These are phyloP conservation scores for Antarctomyces pellizariae DNA, from an alignment of 495 filamentous ascomycete genomes.

Conservation along the genomic window DNA sequence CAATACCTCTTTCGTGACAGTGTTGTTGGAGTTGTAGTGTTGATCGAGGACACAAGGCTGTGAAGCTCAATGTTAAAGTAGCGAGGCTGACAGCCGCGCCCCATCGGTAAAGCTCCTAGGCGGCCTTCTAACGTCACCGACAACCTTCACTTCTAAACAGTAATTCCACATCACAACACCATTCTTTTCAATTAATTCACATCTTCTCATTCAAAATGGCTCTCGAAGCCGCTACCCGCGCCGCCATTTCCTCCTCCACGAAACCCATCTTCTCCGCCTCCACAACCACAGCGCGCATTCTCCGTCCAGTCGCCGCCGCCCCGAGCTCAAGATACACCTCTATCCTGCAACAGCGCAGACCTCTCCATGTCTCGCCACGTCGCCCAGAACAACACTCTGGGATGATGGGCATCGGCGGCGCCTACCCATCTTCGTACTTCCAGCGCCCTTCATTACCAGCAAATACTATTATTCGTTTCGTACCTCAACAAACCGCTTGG, in stretches of 20 bases:
- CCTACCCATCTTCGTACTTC: slow-evolving; percentile 29
- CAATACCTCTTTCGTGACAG: too few relatives aligned
- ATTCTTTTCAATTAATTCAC: too few relatives aligned
- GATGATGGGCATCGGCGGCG: slow-evolving; percentile 11
- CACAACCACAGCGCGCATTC: slow-evolving; percentile 1
- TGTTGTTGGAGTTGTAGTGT: too few relatives aligned
- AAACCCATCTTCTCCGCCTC: slow-evolving; percentile 5
- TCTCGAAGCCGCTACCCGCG: slow-evolving; percentile 6
- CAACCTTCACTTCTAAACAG: too few relatives aligned
- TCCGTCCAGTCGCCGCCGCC: slow-evolving; percentile 1
- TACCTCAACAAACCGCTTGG: slow-evolving; percentile 98
- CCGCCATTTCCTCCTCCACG: slow-evolving; percentile 3
- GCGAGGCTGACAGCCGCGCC: too few relatives aligned
- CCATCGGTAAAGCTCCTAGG: too few relatives aligned
- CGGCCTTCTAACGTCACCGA: too few relatives aligned
- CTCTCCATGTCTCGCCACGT: slow-evolving; percentile 4
- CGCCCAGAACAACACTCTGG: slow-evolving; percentile 5
- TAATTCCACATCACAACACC: too few relatives aligned
- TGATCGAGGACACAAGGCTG: too few relatives aligned
- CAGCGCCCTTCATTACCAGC: slow-evolving; percentile 44
- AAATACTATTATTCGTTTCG: slow-evolving; percentile 90
- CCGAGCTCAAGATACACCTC: slow-evolving; percentile 2
- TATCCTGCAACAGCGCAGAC: slow-evolving; percentile 7
- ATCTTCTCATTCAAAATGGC: too few relatives aligned
- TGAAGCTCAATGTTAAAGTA: too few relatives aligned